These are phyloP conservation scores for Diaporthe amygdali DNA, from an alignment of 2,329 filamentous ascomycete species.

Conservation along the genomic window DNA sequence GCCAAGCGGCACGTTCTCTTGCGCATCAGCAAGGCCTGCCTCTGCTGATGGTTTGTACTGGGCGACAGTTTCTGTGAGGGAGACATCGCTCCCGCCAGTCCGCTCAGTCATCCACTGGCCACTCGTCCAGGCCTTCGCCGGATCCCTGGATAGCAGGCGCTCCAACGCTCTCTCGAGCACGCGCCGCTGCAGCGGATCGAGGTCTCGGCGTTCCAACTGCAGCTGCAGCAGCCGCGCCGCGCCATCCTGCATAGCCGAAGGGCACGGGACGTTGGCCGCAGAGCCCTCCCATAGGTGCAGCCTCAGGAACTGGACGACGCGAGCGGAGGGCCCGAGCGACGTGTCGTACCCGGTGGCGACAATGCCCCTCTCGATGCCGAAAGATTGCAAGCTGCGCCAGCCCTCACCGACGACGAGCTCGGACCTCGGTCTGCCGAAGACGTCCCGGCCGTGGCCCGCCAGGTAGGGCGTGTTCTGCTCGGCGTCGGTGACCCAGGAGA, in stretches of 20 bases:
- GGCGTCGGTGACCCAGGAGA: constrained; percentile 65
- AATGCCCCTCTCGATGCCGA: constrained; percentile 60
- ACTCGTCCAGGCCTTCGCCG: constrained; percentile 66
- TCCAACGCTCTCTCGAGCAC: constrained; percentile 59
- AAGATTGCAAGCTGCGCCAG: constrained; percentile 66
- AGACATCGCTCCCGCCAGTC: constrained; percentile 72
- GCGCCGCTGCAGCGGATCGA: constrained; percentile 36
- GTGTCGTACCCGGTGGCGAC: neutral
- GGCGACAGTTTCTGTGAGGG: constrained; percentile 69
- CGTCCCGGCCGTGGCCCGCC: constrained; percentile 59
- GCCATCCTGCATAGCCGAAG: constrained; percentile 71
- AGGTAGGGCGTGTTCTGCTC: constrained; percentile 70
- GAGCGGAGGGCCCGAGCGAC: neutral
- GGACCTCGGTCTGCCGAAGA: constrained; percentile 64
- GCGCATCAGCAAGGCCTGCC: constrained; percentile 24
- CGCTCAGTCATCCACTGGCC: constrained; percentile 83
- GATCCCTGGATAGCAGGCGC: constrained; percentile 59
- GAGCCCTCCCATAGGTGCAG: constrained; percentile 59
- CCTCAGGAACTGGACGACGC: neutral
- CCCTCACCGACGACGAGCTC: constrained; percentile 69
- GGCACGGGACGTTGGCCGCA: constrained; percentile 66
- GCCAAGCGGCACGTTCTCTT: constrained; percentile 49
- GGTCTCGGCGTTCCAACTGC: constrained; percentile 41
- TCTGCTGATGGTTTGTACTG: constrained; percentile 31
- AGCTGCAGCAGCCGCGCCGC: constrained; percentile 56